These are phyloP conservation scores for Dactylonectria estremocensis DNA, from an alignment of 2,329 filamentous ascomycete genomes.

Conservation along the genomic window DNA sequence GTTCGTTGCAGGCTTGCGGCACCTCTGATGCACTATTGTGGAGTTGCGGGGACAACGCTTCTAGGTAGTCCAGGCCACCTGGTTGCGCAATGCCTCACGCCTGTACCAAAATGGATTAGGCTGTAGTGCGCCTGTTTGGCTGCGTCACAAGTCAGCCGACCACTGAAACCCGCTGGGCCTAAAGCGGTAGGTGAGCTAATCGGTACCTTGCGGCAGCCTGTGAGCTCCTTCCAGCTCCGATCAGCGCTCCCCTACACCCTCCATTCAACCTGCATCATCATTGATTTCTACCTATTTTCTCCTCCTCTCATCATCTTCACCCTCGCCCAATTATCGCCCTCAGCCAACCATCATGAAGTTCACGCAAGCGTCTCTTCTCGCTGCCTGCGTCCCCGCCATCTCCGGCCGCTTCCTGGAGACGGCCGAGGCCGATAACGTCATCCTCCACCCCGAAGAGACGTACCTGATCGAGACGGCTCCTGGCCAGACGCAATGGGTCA, in stretches of 20 bases:
- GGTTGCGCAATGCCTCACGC: not conserved
- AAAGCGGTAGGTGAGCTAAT: constrained; percentile 22
- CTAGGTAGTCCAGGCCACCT: not conserved
- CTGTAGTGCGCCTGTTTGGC: constrained; percentile 7
- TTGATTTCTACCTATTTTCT: constrained; percentile 2
- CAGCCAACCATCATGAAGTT: constrained; percentile 64
- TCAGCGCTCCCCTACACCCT: not conserved
- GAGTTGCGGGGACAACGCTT: too few species aligned
- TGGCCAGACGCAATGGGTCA: constrained; percentile 87
- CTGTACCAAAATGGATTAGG: not conserved
- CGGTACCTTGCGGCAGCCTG: constrained; percentile 23
- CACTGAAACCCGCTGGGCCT: not conserved
- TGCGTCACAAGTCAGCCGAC: constrained; percentile 30
- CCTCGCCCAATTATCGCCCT: not conserved
- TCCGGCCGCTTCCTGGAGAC: constrained; percentile 71
- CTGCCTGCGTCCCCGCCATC: constrained; percentile 68
- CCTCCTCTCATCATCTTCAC: not conserved
- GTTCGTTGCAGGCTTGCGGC: too few species aligned
- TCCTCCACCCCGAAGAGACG: constrained; percentile 58
- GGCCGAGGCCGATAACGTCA: constrained; percentile 65
- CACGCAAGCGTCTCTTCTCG: constrained; percentile 66
- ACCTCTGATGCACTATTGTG: too few species aligned
- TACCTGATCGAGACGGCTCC: constrained; percentile 90
- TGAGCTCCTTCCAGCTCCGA: constrained; percentile 21
- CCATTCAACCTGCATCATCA: constrained; percentile 4